Conservation (phyloP, 176 grass and related monocot species). For the Avena eriantha region DNA sequence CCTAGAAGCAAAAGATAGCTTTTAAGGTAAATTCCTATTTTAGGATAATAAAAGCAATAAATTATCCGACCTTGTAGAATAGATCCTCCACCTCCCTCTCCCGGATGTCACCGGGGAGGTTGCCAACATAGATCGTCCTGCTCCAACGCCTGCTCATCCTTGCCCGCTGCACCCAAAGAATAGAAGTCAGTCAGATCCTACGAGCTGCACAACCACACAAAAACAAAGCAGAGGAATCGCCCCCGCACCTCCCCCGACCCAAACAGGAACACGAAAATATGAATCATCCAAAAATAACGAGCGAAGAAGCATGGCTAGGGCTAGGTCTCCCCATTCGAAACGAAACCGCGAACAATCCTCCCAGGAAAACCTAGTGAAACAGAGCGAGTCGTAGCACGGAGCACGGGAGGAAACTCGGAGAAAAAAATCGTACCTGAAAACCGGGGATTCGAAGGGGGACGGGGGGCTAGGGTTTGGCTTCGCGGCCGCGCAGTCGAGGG, state of each 20-base stretch:
- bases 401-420: background rate
- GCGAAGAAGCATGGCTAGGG: background rate
- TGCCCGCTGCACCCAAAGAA: slow-evolving; percentile 20
- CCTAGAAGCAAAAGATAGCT: background rate
- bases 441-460: background rate
- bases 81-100: slow-evolving; percentile 98
- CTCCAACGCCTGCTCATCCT: slow-evolving; percentile 89
- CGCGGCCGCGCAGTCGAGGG: background rate
- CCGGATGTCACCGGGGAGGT: slow-evolving; percentile 91
- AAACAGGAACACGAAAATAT: background rate
- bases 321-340: slow-evolving; percentile 21
- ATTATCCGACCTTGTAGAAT: slow-evolving; percentile 65
- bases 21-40: background rate
- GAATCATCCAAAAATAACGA: background rate
- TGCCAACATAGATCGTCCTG: slow-evolving; percentile 91
- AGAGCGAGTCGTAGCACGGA: background rate
- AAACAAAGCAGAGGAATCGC: background rate
- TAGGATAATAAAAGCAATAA: background rate
- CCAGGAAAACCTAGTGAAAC: background rate
- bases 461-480: slow-evolving; percentile 49
- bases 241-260: background rate
- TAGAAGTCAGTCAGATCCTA: background rate
- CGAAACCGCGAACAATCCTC: background rate
- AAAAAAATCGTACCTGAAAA: background rate
- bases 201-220: background rate